phyloP scores from a whole-genome alignment of 2,329 filamentous ascomycete species.

The Aspergillus sp. region DNA sequence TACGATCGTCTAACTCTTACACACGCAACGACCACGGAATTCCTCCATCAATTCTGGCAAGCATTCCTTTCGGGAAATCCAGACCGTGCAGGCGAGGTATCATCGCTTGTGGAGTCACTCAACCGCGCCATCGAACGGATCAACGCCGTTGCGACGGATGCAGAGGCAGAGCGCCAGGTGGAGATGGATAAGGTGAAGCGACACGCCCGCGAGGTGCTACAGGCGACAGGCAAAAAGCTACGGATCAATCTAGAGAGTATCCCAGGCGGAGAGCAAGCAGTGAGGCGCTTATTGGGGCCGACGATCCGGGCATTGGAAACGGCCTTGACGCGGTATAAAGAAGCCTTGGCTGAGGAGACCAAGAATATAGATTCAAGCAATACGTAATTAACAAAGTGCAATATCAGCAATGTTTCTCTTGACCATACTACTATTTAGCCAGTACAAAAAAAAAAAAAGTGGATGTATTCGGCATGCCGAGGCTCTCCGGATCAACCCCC shows the following conservation, averaged over 20 bases:
- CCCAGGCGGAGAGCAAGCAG: slow-evolving; percentile 72
- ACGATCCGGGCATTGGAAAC: slow-evolving; percentile 69
- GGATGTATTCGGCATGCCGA: slow-evolving; percentile 30
- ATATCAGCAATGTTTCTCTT: neutral
- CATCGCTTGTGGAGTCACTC: slow-evolving; percentile 79
- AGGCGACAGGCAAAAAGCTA: slow-evolving; percentile 72
- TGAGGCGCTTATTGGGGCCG: slow-evolving; percentile 73
- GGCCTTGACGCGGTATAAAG: slow-evolving; percentile 70
- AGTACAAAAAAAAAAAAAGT: neutral
- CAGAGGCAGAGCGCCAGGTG: slow-evolving; percentile 71
- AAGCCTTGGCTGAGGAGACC: slow-evolving; percentile 65
- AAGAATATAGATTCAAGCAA: slow-evolving; percentile 26
- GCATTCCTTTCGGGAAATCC: slow-evolving; percentile 87
- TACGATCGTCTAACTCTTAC: slow-evolving; percentile 70
- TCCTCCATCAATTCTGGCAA: slow-evolving; percentile 95
- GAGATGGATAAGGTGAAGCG: slow-evolving; percentile 66
- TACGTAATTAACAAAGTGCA: slow-evolving; percentile 6
- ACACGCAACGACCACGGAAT: slow-evolving; percentile 91
- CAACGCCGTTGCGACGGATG: slow-evolving; percentile 74
- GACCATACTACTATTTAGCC: neutral
- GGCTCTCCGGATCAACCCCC: slow-evolving; percentile 41
- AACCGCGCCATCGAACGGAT: slow-evolving; percentile 76
- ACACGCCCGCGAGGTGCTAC: slow-evolving; percentile 68
- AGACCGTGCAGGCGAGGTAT: slow-evolving; percentile 75
- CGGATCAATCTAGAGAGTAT: slow-evolving; percentile 66